Evolutionary conservation across 2,329 filamentous ascomycete genomes (phyloP), one percentile per base, ranked within the genome.

Genomic region (Corinectria fuckeliana): DNA sequence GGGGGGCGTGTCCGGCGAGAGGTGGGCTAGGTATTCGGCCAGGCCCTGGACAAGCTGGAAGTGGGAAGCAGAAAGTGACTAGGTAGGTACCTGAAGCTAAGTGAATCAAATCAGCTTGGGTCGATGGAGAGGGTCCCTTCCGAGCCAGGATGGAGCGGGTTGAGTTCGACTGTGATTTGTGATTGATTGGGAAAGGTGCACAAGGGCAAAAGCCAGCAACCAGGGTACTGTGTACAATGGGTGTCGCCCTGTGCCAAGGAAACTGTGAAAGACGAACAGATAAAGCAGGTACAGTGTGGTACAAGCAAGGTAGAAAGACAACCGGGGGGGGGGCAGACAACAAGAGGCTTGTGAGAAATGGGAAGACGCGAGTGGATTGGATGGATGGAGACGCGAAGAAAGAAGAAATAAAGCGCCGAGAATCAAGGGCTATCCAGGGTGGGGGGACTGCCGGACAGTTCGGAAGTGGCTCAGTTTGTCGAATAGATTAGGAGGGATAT

Each of bases 101-200:
- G 53, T 56, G 45, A 56, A 57, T 62, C 53, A 59, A 56, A 57
- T 62, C 53, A 59, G 61, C 58, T 57, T 23, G 63, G 56, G 58
- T 67, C 58, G 59, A 64, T 55, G 54, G 64, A 59, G 58, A 69
- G 51, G 38, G 47, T 18, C 39, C 50, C 36, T 14, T 54, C 30
- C 34, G 36, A 47, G 44, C 50, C 47, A 34, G 57, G 57, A 50
- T 51, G 39, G 28, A 32, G 39, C 25, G 38, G 49, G 45, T 50
- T 52, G 45, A 18, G 39, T 50, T 32, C 50, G 57, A 48, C 41
- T 47, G 45, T 39, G 57, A 60, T 56, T 56, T 47, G 45, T 39
- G 57, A 60, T 56, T 56, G 57, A 56, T 56, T 42, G 45, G 57
- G 45, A 55, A 60, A 56, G 38, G 57, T 25, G 56, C n/a, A 32